phyloP scores from a whole-genome alignment of 257 asterid species.

The Przewalskia tangutica region DNA sequence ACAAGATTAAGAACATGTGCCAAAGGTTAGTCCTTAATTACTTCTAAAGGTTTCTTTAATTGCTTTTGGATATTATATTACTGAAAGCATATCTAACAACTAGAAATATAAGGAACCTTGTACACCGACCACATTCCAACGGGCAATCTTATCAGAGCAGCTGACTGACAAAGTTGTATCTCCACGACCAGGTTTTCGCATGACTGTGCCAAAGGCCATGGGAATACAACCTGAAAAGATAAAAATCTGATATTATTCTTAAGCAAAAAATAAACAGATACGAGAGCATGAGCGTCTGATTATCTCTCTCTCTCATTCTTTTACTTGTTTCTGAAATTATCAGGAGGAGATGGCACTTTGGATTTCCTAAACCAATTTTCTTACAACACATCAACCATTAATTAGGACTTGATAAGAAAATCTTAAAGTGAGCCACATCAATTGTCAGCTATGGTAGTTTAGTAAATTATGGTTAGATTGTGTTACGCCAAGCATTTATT shows the following conservation, averaged over 20 bases:
- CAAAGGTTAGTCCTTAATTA: background rate
- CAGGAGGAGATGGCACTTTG: background rate
- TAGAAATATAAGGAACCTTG: constrained; percentile 50
- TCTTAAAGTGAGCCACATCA: background rate
- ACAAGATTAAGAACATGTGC: background rate
- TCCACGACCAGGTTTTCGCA: constrained; percentile 96
- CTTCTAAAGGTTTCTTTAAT: background rate
- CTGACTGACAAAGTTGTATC: constrained; percentile 89
- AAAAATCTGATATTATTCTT: background rate
- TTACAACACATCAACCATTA: background rate
- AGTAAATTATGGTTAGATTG: background rate
- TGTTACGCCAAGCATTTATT: background rate
- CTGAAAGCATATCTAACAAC: constrained; percentile 6
- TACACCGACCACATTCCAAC: constrained; percentile 91
- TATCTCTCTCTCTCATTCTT: background rate
- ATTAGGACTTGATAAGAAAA: background rate
- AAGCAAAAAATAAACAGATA: background rate
- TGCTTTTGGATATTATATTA: constrained; percentile 4
- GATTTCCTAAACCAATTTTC: background rate
- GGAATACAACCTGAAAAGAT: constrained; percentile 19
- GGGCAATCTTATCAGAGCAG: constrained; percentile 97
- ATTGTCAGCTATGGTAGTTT: background rate
- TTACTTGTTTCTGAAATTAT: background rate
- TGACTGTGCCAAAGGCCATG: constrained; percentile 50
- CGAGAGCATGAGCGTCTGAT: background rate